Evolutionary conservation across 306 rosid species (phyloP), one percentile per base, ranked within the genome.

Genomic region (Vigna nakashimae): DNA sequence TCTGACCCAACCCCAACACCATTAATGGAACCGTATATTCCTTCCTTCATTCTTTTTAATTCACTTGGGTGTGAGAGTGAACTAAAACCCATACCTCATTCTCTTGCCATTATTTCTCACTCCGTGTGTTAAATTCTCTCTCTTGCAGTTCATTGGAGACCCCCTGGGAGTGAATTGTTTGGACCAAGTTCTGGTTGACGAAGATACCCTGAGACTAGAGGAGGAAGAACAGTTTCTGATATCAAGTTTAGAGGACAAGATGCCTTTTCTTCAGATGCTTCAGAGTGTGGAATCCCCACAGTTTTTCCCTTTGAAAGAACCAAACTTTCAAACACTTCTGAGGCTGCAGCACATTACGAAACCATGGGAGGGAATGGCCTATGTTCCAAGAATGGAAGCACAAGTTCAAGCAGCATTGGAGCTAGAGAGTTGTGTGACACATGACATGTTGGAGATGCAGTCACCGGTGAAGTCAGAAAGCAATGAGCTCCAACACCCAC

Each of bases 181-280:
- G 4, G 89, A 89, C 69, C 96, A 87, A 85, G 85, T 56, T 68
- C 72, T 89, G 18, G n/a, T 74, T 65, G 82, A 69, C 72, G 32
- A 68, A 49, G 86, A 82, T 14, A 79, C 52, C 45, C 71, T 87
- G 56, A 83, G 85, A 58, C 68, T 80, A 43, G 86, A 84, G 18
- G 91, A 87, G 42, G 91, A 87, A 51, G 77, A 74, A 6, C 78
- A 74, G 15, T 13, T 83, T 55, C 73, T 86, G 14, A 63, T 76
- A 15, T 69, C 89, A 49, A 84, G 80, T 38, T 88, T 88, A 50
- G 96, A 86, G 24, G 88, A 91, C 7, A 89, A 69, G 80, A 87
- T 92, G 85, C 97, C 98, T 48, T 91, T 95, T 56, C 93, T 95
- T 14, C 92, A 91, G 69, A 95, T 92, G 97, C 87, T 92, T 49